A percentile compares a stretch with the other conserved stretches of the same genome.
These are phyloP conservation scores for Penicillium griseofulvum DNA, from an alignment of 2,329 filamentous ascomycete species.

Conservation along the genomic window DNA sequence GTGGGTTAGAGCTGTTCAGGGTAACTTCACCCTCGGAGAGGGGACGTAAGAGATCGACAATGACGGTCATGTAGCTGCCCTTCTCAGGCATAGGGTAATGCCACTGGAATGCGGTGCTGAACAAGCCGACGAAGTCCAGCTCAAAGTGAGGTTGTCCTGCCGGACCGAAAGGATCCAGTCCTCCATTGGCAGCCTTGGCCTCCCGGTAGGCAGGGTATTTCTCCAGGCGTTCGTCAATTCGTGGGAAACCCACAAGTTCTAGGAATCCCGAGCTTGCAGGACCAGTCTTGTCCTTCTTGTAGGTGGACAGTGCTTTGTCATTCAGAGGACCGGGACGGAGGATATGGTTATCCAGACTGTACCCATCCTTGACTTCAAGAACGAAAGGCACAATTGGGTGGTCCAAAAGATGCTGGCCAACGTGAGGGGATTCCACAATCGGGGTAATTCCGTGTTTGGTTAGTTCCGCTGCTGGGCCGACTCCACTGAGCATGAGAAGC, in stretches of 20 bases:
- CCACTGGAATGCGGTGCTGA: conserved; percentile 53
- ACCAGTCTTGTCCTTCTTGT: conserved; percentile 42
- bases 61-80: conserved; percentile 57
- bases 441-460: conserved; percentile 28
- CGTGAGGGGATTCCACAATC: conserved; percentile 29
- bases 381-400: conserved; percentile 43
- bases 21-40: conserved; percentile 45
- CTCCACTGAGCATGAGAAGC: conserved; percentile 50
- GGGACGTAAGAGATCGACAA: conserved; percentile 53
- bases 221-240: conserved; percentile 56
- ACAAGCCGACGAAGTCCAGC: conserved; percentile 62
- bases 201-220: conserved; percentile 50
- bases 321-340: conserved; percentile 38
- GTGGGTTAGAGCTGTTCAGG: conserved; percentile 41
- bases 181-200: conserved; percentile 43
- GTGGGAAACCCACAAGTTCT: conserved; percentile 58
- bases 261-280: conserved; percentile 43
- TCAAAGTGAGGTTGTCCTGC: conserved; percentile 61
- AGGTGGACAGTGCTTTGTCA: conserved; percentile 34
- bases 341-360: conserved; percentile 38
- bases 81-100: conserved; percentile 43
- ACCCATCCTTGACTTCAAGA: conserved; percentile 44
- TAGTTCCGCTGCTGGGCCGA: conserved; percentile 39
- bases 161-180: conserved; percentile 55
- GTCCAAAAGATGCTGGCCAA: conserved; percentile 32